Conservation (phyloP, 768 basidiomycete species). For the Leucocoprinus leucothites region DNA sequence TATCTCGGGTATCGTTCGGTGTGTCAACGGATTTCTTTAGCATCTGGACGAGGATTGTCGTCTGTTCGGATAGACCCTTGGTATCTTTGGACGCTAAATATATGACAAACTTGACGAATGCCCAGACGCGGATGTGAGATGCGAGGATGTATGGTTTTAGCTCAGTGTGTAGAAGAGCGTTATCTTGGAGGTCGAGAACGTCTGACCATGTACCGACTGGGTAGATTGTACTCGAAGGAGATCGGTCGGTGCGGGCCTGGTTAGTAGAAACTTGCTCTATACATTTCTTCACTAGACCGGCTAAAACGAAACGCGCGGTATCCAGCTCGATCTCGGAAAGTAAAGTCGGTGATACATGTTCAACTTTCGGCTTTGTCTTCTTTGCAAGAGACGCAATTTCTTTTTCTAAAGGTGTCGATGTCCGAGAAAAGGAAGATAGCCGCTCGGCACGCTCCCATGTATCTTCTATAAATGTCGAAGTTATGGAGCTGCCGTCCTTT, state of each 20-base stretch:
- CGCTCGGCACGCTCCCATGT: constrained; percentile 44
- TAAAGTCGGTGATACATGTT: constrained; percentile 15
- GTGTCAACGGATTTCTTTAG: constrained; percentile 32
- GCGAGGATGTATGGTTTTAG: constrained; percentile 48
- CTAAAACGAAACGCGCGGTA: constrained; percentile 52
- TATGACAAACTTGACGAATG: constrained; percentile 43
- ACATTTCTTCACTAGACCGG: constrained; percentile 45
- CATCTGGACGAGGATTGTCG: constrained; percentile 11
- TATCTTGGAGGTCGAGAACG: constrained; percentile 54
- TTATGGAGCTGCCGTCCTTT: constrained; percentile 24
- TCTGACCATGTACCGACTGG: constrained; percentile 40
- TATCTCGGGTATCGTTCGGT: constrained; percentile 43
- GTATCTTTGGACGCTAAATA: constrained; percentile 6
- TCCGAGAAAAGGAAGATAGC: constrained; percentile 12
- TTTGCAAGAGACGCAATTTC: neutral
- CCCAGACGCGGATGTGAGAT: constrained; percentile 51
- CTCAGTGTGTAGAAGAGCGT: constrained; percentile 46
- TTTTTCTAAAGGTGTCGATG: constrained; percentile 2
- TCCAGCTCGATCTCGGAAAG: constrained; percentile 56
- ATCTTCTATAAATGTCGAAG: constrained; percentile 36
- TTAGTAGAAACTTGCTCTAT: constrained; percentile 24
- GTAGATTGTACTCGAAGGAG: neutral
- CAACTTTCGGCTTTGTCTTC: constrained; percentile 6
- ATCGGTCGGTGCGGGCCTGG: neutral
- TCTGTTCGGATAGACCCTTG: neutral